A percentile compares a stretch with the other conserved stretches of the same genome.
These are phyloP conservation scores for Paecilomyces variotii DNA, from an alignment of 2,329 filamentous ascomycete genomes.

Conservation along the genomic window DNA sequence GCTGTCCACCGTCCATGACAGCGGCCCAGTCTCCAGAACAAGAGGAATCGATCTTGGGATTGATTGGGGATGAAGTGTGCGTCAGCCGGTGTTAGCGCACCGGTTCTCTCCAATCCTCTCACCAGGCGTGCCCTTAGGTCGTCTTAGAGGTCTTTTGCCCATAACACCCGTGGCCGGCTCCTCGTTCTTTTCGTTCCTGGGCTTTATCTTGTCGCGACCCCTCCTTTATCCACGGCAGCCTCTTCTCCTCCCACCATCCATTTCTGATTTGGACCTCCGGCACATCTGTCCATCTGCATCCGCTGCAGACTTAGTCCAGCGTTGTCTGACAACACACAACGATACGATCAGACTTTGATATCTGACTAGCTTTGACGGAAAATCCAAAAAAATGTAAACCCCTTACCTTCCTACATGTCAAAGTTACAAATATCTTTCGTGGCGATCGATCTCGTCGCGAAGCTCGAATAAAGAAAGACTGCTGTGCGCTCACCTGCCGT, in stretches of 20 bases:
- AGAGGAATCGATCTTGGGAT: neutral
- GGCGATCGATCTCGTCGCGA: neutral
- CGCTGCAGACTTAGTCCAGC: neutral
- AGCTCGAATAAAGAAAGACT: neutral
- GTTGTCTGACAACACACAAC: neutral
- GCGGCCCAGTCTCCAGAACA: neutral
- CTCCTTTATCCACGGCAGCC: conserved; percentile 1
- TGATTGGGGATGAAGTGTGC: conserved; percentile 1
- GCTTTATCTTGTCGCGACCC: conserved; percentile 3
- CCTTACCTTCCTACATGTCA: neutral
- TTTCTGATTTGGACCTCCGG: neutral
- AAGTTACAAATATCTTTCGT: neutral
- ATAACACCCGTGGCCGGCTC: conserved; percentile 3
- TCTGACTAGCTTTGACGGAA: neutral
- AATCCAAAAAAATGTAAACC: neutral
- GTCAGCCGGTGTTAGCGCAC: conserved; percentile 7
- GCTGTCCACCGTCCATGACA: neutral
- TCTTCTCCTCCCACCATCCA: neutral
- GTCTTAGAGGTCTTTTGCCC: conserved; percentile 1
- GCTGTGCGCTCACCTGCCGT: neutral
- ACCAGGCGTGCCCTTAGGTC: neutral
- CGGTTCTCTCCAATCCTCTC: conserved; percentile 4
- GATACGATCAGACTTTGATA: neutral
- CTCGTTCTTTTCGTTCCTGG: neutral
- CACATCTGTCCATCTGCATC: neutral